Evolutionary conservation across 1,139 yeast species (phyloP).

Genomic region (Debaryomycetaceae sp.): DNA sequence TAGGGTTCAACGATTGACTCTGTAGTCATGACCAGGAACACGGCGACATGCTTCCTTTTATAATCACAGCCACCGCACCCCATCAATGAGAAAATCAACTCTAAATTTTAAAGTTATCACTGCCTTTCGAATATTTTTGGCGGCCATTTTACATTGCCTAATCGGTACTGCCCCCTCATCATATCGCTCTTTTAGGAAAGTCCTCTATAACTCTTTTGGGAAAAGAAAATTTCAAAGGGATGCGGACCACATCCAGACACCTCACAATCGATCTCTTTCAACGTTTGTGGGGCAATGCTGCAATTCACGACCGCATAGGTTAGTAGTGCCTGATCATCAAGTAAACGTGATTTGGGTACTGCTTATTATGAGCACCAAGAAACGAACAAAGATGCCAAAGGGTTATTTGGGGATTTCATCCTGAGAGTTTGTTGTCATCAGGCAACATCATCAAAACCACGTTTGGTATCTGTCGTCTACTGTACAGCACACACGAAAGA

Average conservation of each 20-base stretch:
- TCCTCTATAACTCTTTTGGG: constrained; percentile 1
- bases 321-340: not conserved
- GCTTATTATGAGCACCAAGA: too few relatives aligned
- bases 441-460: too few relatives aligned
- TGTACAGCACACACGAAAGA: too few relatives aligned
- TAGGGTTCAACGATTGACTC: not conserved
- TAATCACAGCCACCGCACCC: not conserved
- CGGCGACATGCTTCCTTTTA: constrained; percentile 1
- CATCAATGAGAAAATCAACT: too few relatives aligned
- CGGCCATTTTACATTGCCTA: too few relatives aligned
- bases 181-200: constrained; percentile 2
- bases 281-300: constrained; percentile 2
- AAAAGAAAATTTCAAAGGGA: not conserved
- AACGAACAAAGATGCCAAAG: too few relatives aligned
- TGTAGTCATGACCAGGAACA: not conserved
- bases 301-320: not conserved
- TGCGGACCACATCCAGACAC: not conserved
- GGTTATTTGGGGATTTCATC: too few relatives aligned
- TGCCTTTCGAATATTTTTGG: not conserved
- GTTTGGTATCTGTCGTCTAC: too few relatives aligned
- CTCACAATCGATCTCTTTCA: not conserved
- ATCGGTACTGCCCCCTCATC: too few relatives aligned
- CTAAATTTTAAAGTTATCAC: not conserved
- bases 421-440: too few relatives aligned
- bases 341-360: too few relatives aligned